A percentile compares a stretch with the other conserved stretches of the same genome.
Conservation (phyloP, 345 rosid genomes). For the Brassica incana region DNA sequence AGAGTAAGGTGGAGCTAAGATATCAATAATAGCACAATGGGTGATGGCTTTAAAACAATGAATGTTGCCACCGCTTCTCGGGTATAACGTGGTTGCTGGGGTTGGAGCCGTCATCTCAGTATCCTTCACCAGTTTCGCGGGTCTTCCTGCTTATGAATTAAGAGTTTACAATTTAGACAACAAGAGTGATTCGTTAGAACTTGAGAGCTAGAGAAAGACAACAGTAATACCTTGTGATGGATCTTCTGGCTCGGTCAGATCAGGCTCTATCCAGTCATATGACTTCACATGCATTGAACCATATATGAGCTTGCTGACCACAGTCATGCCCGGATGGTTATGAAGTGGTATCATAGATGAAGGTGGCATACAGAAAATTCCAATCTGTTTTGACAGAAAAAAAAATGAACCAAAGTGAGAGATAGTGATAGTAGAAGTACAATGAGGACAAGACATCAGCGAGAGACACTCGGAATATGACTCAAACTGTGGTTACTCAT, state of each 20-base stretch:
- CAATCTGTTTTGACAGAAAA: conserved; percentile 61
- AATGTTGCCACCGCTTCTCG: conserved; percentile 79
- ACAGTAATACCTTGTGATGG: conserved; percentile 57
- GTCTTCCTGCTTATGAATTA: conserved; percentile 60
- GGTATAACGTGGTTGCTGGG: conserved; percentile 66
- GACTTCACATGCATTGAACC: conserved; percentile 85
- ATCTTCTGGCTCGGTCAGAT: conserved; percentile 48
- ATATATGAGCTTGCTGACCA: conserved; percentile 90
- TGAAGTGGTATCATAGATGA: conserved; percentile 91
- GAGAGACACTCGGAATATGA: conserved; percentile 26
- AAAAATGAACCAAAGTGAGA: background rate
- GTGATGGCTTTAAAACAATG: conserved; percentile 78
- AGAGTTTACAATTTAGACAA: background rate
- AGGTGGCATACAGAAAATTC: conserved; percentile 95
- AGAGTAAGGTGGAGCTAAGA: conserved; percentile 76
- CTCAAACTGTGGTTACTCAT: conserved; percentile 34
- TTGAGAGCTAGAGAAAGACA: background rate
- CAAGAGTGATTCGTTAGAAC: background rate
- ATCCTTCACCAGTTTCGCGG: conserved; percentile 72
- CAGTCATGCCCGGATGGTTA: conserved; percentile 97
- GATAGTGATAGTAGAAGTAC: background rate
- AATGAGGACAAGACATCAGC: conserved; percentile 4
- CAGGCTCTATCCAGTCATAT: conserved; percentile 81
- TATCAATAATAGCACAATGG: conserved; percentile 77
- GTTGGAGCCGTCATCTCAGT: conserved; percentile 66